Percentiles rank a stretch among this genome's conserved stretches.
These are phyloP conservation scores for Acacia crassicarpa DNA, from an alignment of 306 rosid genomes.

Conservation along the genomic window DNA sequence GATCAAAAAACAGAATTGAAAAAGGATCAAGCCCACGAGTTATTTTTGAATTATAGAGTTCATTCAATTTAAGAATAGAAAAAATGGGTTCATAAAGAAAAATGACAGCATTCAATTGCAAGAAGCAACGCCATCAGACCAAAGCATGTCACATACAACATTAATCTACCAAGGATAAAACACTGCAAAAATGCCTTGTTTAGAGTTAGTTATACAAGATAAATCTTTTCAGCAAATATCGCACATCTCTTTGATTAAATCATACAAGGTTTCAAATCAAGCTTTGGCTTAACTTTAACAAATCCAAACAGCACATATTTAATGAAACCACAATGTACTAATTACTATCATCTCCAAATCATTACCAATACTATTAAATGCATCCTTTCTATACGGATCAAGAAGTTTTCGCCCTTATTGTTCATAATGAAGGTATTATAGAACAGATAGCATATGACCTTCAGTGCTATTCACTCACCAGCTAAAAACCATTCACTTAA, in stretches of 20 bases:
- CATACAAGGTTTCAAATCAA: not conserved
- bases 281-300: not conserved
- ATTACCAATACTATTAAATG: not conserved
- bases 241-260: conserved; percentile 1
- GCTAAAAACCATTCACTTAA: not conserved
- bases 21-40: not conserved
- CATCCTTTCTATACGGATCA: not conserved
- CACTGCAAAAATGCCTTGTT: not conserved
- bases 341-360: not conserved
- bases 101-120: not conserved
- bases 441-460: not conserved
- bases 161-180: not conserved
- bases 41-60: not conserved
- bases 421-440: not conserved
- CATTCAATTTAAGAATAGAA: not conserved
- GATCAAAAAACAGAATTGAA: not conserved
- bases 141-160: not conserved
- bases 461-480: not conserved
- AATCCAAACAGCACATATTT: conserved; percentile 2
- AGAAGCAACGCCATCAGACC: not conserved
- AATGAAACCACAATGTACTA: not conserved
- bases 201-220: not conserved
- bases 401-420: not conserved
- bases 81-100: not conserved
- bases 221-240: not conserved